These are phyloP conservation scores for Waltergamsia citrina DNA, from an alignment of 2,329 filamentous ascomycete species.

Conservation along the genomic window DNA sequence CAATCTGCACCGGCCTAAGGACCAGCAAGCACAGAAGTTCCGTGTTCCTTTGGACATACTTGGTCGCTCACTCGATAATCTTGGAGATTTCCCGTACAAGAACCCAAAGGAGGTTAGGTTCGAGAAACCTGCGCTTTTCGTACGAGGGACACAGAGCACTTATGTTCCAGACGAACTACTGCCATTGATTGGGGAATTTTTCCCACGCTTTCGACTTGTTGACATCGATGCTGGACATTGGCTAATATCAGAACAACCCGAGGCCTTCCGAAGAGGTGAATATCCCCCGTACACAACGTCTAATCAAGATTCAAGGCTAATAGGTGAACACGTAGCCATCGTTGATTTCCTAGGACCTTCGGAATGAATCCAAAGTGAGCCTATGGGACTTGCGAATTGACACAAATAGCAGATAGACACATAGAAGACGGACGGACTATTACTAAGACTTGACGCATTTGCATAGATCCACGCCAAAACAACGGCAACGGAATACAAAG, in stretches of 20 bases:
- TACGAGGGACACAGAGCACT: constrained; percentile 66
- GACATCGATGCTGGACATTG: constrained; percentile 78
- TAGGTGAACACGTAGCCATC: constrained; percentile 39
- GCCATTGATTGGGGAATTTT: constrained; percentile 73
- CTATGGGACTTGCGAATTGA: background rate
- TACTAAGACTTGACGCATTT: no score
- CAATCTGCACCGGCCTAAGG: constrained; percentile 57
- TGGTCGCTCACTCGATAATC: constrained; percentile 55
- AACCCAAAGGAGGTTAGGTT: constrained; percentile 61
- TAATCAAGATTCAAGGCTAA: no score
- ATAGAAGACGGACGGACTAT: no score
- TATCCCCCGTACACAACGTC: no score
- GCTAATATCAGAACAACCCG: constrained; percentile 82
- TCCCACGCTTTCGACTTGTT: constrained; percentile 63
- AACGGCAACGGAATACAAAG: background rate
- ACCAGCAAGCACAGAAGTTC: constrained; percentile 52
- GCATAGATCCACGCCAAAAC: no score
- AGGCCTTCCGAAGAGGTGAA: constrained; percentile 66
- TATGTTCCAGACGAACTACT: constrained; percentile 76
- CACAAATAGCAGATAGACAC: constrained; percentile 1
- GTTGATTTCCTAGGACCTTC: constrained; percentile 49
- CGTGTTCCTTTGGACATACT: constrained; percentile 70
- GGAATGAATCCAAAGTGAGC: constrained; percentile 23
- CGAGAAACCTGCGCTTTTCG: constrained; percentile 69
- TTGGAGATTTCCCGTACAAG: constrained; percentile 85